Percentiles rank a stretch among this genome's conserved stretches.
These are phyloP conservation scores for Mortierella sp. DNA, from an alignment of 371 early-diverging fungal species.

Conservation along the genomic window DNA sequence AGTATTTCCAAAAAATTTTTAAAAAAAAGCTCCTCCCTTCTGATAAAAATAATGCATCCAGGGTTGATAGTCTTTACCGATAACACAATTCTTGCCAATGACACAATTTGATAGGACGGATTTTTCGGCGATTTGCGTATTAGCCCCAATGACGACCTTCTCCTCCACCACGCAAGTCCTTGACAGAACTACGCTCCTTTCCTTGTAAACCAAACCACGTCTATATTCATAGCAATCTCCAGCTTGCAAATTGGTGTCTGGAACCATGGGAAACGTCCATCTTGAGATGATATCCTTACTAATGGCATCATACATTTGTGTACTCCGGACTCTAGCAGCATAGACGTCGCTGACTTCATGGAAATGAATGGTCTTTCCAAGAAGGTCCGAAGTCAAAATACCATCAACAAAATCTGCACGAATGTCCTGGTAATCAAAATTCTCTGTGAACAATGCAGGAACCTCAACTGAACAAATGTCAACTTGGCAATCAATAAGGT, in stretches of 20 bases:
- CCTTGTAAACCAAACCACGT: slow-evolving; percentile 90
- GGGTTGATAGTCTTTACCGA: slow-evolving; percentile 73
- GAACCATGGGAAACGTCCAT: slow-evolving; percentile 95
- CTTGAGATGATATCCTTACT: slow-evolving; percentile 90
- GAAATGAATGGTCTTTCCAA: slow-evolving; percentile 89
- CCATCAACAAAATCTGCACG: slow-evolving; percentile 93
- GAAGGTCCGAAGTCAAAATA: slow-evolving; percentile 90
- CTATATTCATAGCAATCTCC: slow-evolving; percentile 78
- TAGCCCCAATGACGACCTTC: slow-evolving; percentile 86
- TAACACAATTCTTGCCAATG: slow-evolving; percentile 86
- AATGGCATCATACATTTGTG: slow-evolving; percentile 87
- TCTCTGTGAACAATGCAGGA: slow-evolving; percentile 95
- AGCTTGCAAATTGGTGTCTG: slow-evolving; percentile 83
- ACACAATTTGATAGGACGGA: slow-evolving; percentile 80
- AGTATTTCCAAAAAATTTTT: too few relatives aligned
- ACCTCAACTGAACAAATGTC: slow-evolving; percentile 96
- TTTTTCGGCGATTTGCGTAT: slow-evolving; percentile 82
- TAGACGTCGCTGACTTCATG: slow-evolving; percentile 85
- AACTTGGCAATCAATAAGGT: slow-evolving; percentile 93
- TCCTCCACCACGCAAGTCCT: slow-evolving; percentile 84
- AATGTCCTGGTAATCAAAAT: slow-evolving; percentile 96
- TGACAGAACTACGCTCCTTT: slow-evolving; percentile 78
- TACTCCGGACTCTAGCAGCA: slow-evolving; percentile 85
- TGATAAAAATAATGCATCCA: too few relatives aligned
- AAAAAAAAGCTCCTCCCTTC: neutral